These are phyloP conservation scores for Thelephora ganbajun DNA, from an alignment of 768 basidiomycete species.

Conservation along the genomic window DNA sequence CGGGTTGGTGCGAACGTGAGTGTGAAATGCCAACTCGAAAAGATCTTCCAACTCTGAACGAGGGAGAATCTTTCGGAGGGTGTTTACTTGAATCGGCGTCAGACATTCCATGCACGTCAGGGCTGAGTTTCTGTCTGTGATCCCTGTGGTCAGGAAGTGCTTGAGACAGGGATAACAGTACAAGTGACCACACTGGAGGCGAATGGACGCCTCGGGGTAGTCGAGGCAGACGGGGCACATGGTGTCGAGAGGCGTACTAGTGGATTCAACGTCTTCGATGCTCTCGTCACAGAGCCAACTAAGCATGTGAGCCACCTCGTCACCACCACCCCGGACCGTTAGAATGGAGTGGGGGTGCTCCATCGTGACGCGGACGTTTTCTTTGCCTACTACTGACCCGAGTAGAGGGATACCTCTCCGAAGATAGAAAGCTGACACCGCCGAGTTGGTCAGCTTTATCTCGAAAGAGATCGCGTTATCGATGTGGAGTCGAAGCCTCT, in stretches of 20 bases:
- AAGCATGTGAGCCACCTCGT: not conserved
- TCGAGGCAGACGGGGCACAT: slow-evolving; percentile 45
- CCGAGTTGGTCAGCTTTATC: not conserved
- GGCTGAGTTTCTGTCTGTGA: slow-evolving; percentile 22
- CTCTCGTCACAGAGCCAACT: not conserved
- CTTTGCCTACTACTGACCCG: not conserved
- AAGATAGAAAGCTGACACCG: not conserved
- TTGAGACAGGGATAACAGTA: slow-evolving; percentile 36
- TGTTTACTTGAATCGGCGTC: slow-evolving; percentile 8
- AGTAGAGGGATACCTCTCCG: not conserved
- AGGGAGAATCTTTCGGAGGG: slow-evolving; percentile 8
- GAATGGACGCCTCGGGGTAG: slow-evolving; percentile 24
- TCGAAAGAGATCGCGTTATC: not conserved
- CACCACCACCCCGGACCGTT: not conserved
- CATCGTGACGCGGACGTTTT: not conserved
- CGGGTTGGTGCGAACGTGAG: slow-evolving; percentile 12
- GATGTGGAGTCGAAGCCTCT: not conserved
- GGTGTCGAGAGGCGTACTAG: slow-evolving; percentile 2
- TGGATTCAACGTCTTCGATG: slow-evolving; percentile 1
- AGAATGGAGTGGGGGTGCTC: not conserved
- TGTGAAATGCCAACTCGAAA: slow-evolving; percentile 9
- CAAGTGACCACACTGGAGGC: slow-evolving; percentile 32
- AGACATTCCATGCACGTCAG: slow-evolving; percentile 14
- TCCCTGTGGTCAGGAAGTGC: slow-evolving; percentile 30
- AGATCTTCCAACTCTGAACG: slow-evolving; percentile 8